Percentiles rank a stretch among this genome's conserved stretches.
Conservation (phyloP, 345 rosid genomes). For the Eucalyptus leucophloia region DNA sequence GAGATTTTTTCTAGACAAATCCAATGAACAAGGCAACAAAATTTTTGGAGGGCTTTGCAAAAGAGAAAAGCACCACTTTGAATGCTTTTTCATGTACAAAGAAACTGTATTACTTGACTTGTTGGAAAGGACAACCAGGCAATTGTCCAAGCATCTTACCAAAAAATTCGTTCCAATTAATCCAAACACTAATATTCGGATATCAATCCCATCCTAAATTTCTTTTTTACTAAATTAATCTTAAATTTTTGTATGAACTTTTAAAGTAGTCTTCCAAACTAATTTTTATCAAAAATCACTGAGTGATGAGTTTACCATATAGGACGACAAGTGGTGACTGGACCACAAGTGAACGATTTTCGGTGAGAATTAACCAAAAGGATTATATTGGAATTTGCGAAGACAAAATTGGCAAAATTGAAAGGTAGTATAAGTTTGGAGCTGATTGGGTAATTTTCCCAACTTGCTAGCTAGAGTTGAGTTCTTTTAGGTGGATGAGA, state of each 20-base stretch:
- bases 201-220: neutral
- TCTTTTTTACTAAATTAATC: too few species aligned
- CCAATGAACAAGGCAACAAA: neutral
- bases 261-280: too few species aligned
- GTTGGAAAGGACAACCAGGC: neutral
- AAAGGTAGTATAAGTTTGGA: neutral
- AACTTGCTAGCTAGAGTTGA: neutral
- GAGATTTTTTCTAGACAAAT: neutral
- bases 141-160: too few species aligned
- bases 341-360: neutral
- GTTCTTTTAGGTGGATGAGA: neutral
- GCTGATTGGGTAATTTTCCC: neutral
- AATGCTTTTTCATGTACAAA: neutral
- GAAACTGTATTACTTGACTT: neutral
- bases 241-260: too few species aligned
- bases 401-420: neutral
- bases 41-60: neutral
- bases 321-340: neutral
- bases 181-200: neutral
- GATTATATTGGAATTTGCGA: neutral
- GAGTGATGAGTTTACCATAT: too few species aligned
- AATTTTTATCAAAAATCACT: too few species aligned
- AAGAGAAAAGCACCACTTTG: neutral
- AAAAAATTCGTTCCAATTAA: neutral
- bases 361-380: neutral